phyloP scores from a whole-genome alignment of 805 yeast genomes.

The Wickerhamia fluorescens region DNA sequence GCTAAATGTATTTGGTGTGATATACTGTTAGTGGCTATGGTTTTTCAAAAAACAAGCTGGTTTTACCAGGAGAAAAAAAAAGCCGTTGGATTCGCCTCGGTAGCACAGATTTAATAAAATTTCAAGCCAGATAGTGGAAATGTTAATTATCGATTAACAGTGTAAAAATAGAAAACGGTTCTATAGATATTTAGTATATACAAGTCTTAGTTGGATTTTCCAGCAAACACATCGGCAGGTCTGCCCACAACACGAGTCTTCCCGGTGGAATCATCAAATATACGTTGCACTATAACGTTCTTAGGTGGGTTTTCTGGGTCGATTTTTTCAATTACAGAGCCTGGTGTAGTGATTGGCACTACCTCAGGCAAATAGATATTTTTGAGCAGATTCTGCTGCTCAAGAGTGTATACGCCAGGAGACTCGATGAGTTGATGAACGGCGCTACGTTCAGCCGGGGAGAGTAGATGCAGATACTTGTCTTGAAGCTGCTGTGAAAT shows the following conservation, averaged over 20 bases:
- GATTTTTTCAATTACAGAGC: constrained; percentile 28
- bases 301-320: constrained; percentile 40
- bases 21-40: too few species aligned
- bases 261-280: constrained; percentile 54
- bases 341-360: constrained; percentile 42
- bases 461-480: constrained; percentile 16
- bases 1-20: too few species aligned
- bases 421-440: constrained; percentile 38
- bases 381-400: constrained; percentile 33
- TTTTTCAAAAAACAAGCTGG: too few species aligned
- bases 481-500: constrained; percentile 13
- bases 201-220: too few species aligned
- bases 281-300: constrained; percentile 42
- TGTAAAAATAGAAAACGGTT: too few species aligned
- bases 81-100: too few species aligned
- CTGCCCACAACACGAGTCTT: constrained; percentile 48
- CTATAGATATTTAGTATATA: too few species aligned
- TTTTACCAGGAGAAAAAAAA: too few species aligned
- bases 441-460: constrained; percentile 31
- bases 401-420: constrained; percentile 32
- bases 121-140: too few species aligned
- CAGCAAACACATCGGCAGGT: constrained; percentile 45
- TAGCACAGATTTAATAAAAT: too few species aligned
- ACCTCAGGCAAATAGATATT: constrained; percentile 49
- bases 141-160: too few species aligned